Evolutionary conservation across 441 rosid genomes (phyloP).

Genomic region (Theobroma grandiflorum): DNA sequence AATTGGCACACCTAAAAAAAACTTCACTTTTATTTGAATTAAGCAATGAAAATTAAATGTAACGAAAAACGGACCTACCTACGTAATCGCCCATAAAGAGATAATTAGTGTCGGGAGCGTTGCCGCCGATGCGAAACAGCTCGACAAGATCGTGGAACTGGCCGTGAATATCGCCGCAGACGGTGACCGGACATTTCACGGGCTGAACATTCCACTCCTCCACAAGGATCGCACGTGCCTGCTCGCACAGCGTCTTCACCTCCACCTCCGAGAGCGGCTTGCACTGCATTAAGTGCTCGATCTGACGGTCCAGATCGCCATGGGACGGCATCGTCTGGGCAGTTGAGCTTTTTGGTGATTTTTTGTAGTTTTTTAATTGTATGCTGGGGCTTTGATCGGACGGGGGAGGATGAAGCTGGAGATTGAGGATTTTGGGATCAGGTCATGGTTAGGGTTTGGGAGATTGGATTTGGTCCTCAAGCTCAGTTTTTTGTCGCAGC

Average conservation of each 20-base stretch:
- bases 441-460: conserved; percentile 35
- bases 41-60: background rate
- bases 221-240: conserved; percentile 67
- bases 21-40: background rate
- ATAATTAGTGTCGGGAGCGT: conserved; percentile 84
- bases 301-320: conserved; percentile 71
- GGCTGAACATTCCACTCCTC: conserved; percentile 99
- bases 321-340: conserved; percentile 56
- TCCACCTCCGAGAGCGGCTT: conserved; percentile 64
- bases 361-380: background rate
- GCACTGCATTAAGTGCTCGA: conserved; percentile 75
- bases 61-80: conserved; percentile 50
- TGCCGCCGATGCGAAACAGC: conserved; percentile 92
- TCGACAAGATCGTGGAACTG: conserved; percentile 94
- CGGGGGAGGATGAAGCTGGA: conserved; percentile 17
- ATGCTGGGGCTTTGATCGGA: conserved; percentile 8
- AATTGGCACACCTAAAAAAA: background rate
- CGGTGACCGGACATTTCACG: conserved; percentile 91
- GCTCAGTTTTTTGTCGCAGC: conserved; percentile 7
- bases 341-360: conserved; percentile 18
- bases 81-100: conserved; percentile 98
- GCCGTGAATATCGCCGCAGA: conserved; percentile 91
- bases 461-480: conserved; percentile 25
- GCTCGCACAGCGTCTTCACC: conserved; percentile 63
- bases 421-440: conserved; percentile 15